phyloP scores from a whole-genome alignment of 2,329 filamentous ascomycete species.

The Ramichloridium luteum region DNA sequence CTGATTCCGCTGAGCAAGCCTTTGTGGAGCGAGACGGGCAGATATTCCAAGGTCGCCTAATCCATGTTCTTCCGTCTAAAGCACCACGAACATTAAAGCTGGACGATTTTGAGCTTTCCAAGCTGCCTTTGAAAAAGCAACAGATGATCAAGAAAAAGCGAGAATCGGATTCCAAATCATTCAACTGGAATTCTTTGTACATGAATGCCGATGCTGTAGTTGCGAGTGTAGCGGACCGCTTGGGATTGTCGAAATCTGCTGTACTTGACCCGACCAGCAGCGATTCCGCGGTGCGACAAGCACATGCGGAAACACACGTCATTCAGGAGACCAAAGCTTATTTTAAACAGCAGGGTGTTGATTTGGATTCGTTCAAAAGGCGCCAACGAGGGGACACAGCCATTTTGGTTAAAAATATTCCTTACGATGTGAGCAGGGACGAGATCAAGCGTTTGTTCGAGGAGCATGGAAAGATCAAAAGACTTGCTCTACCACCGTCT shows the following conservation, averaged over 20 bases:
- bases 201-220: slow-evolving; percentile 93
- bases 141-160: slow-evolving; percentile 76
- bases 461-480: slow-evolving; percentile 68
- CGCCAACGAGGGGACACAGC: slow-evolving; percentile 72
- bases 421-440: slow-evolving; percentile 65
- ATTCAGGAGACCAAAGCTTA: slow-evolving; percentile 95
- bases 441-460: slow-evolving; percentile 74
- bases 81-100: slow-evolving; percentile 70
- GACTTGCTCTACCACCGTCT: slow-evolving; percentile 80
- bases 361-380: slow-evolving; percentile 82
- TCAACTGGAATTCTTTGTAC: slow-evolving; percentile 99
- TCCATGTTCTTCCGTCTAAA: slow-evolving; percentile 79
- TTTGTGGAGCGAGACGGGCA: slow-evolving; percentile 69
- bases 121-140: slow-evolving; percentile 88
- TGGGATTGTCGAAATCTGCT: slow-evolving; percentile 84
- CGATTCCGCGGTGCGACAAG: slow-evolving; percentile 90
- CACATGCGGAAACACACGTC: slow-evolving; percentile 86
- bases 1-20: slow-evolving; percentile 63
- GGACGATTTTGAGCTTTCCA: slow-evolving; percentile 80
- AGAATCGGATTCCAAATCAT: slow-evolving; percentile 63
- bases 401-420: slow-evolving; percentile 91
- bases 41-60: slow-evolving; percentile 80
- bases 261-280: slow-evolving; percentile 90
- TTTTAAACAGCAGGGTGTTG: slow-evolving; percentile 75
- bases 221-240: slow-evolving; percentile 69